phyloP scores from a whole-genome alignment of 2,329 filamentous ascomycete species.

The Periconia macrospinosa region DNA sequence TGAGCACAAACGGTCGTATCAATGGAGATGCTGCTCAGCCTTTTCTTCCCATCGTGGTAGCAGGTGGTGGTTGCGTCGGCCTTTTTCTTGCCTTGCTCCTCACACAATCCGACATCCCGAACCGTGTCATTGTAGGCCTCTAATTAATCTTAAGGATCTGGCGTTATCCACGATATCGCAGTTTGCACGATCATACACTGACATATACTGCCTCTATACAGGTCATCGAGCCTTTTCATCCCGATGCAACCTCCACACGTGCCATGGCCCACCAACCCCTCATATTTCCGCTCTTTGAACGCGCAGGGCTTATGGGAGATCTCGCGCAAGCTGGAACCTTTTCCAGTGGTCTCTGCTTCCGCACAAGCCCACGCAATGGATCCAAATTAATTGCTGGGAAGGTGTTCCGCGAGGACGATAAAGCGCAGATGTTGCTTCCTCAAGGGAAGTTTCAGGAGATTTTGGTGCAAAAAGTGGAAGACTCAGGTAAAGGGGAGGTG shows the following conservation, averaged over 20 bases:
- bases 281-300: slow-evolving; percentile 43
- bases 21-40: background rate
- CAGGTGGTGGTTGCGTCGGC: slow-evolving; percentile 46
- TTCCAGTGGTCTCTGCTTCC: slow-evolving; percentile 31
- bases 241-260: slow-evolving; percentile 37
- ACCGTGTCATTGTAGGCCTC: slow-evolving; percentile 34
- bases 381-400: slow-evolving; percentile 32
- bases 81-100: slow-evolving; percentile 46
- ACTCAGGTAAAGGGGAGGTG: slow-evolving; percentile 15
- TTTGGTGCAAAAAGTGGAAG: slow-evolving; percentile 19
- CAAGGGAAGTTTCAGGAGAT: slow-evolving; percentile 37
- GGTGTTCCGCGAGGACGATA: slow-evolving; percentile 25
- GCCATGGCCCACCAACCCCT: slow-evolving; percentile 49
- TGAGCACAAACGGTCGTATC: background rate
- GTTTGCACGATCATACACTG: background rate
- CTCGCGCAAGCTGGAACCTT: slow-evolving; percentile 31
- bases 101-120: slow-evolving; percentile 34
- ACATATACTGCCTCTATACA: background rate
- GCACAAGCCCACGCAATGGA: slow-evolving; percentile 24
- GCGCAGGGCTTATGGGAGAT: slow-evolving; percentile 41
- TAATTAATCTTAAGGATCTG: background rate
- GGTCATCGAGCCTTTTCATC: slow-evolving; percentile 28
- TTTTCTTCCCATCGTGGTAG: slow-evolving; percentile 36
- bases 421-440: slow-evolving; percentile 29
- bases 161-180: background rate